Evolutionary conservation across 202 grass and related monocot species (phyloP).

Genomic region (Elaeis oleifera): DNA sequence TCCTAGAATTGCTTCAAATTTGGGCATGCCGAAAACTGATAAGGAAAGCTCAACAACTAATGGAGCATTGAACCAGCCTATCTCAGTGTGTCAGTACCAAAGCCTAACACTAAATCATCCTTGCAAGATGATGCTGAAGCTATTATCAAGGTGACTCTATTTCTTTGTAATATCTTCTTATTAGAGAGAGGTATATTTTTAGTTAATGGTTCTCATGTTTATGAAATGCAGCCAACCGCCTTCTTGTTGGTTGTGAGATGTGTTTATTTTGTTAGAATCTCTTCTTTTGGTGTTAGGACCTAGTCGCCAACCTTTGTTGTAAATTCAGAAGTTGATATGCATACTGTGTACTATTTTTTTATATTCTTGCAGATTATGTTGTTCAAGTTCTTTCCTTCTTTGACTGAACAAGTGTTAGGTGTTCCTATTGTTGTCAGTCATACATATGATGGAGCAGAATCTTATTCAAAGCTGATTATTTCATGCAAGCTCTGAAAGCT

Average conservation of each 20-base stretch:
- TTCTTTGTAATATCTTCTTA: neutral
- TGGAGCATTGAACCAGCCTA: slow-evolving; percentile 64
- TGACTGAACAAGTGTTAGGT: neutral
- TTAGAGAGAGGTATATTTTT: neutral
- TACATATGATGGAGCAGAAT: too few relatives aligned
- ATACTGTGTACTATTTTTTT: neutral
- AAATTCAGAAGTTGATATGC: neutral
- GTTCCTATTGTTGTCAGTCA: too few relatives aligned
- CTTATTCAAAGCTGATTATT: too few relatives aligned
- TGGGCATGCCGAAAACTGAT: slow-evolving; percentile 54
- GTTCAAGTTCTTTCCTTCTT: slow-evolving; percentile 25
- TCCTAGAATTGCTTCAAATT: slow-evolving; percentile 80
- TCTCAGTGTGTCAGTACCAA: slow-evolving; percentile 55
- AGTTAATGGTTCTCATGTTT: neutral
- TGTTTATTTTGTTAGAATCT: neutral
- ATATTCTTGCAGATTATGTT: neutral
- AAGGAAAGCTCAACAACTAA: slow-evolving; percentile 47
- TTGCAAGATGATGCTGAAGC: slow-evolving; percentile 35
- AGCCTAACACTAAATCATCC: slow-evolving; percentile 35
- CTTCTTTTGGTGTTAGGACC: neutral
- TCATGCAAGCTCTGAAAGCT: too few relatives aligned
- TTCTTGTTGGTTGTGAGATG: neutral
- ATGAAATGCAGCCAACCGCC: neutral
- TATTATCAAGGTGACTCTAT: slow-evolving; percentile 40
- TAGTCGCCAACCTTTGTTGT: neutral